These are phyloP conservation scores for Prunella vulgaris DNA, from an alignment of 257 asterid genomes.

Conservation along the genomic window DNA sequence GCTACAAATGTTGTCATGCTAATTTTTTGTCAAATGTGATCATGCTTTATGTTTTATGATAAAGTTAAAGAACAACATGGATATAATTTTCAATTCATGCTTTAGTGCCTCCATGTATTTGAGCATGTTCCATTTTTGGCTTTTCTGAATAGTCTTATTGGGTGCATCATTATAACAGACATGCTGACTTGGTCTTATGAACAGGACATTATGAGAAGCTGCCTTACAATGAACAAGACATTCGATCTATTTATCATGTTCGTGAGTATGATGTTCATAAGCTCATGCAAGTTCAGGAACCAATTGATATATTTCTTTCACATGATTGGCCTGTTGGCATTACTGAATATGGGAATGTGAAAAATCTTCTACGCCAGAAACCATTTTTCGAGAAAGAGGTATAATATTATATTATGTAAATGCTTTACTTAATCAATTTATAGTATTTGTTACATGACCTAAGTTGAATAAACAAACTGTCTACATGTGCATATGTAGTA, in stretches of 20 bases:
- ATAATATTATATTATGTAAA: slow-evolving; percentile 5
- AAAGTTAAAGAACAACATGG: too few relatives aligned
- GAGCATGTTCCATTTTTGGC: too few relatives aligned
- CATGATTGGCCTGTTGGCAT: slow-evolving; percentile 98
- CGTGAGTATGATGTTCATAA: slow-evolving; percentile 91
- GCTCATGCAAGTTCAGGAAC: slow-evolving; percentile 92
- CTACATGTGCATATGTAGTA: not conserved
- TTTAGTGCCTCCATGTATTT: too few relatives aligned
- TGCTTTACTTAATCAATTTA: not conserved
- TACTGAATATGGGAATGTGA: slow-evolving; percentile 63
- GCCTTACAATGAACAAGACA: slow-evolving; percentile 72
- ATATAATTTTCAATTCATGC: too few relatives aligned
- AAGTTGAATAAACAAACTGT: not conserved
- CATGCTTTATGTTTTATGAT: too few relatives aligned
- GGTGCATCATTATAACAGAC: too few relatives aligned
- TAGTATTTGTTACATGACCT: not conserved
- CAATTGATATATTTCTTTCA: slow-evolving; percentile 87
- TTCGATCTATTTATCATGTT: slow-evolving; percentile 87
- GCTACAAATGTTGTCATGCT: not conserved
- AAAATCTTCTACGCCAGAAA: slow-evolving; percentile 56
- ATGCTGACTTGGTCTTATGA: too few relatives aligned
- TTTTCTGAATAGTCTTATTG: too few relatives aligned
- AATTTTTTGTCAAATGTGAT: not conserved
- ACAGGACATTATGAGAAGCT: slow-evolving; percentile 89
- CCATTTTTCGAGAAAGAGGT: slow-evolving; percentile 83